Conservation (phyloP, 2,329 filamentous ascomycete genomes). For the Leptographium wingfieldii region DNA sequence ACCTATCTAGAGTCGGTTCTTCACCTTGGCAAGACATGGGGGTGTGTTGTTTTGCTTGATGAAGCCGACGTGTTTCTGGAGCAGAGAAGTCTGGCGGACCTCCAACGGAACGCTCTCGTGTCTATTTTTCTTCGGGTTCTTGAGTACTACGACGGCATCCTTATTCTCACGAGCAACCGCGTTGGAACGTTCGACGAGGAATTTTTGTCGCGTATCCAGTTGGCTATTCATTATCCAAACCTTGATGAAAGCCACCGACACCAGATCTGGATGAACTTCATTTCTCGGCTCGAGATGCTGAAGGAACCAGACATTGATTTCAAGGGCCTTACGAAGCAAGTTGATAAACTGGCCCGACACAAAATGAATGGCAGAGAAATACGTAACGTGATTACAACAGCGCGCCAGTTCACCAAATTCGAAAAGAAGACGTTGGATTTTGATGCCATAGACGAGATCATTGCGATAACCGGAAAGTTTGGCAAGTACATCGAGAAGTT, state of each 20-base stretch:
- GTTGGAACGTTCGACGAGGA: slow-evolving; percentile 23
- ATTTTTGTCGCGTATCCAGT: slow-evolving; percentile 23
- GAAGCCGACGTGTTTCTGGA: slow-evolving; percentile 27
- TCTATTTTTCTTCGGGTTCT: slow-evolving; percentile 24
- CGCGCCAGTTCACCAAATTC: not conserved
- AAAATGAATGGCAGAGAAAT: not conserved
- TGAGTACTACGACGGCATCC: slow-evolving; percentile 23
- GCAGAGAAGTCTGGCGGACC: slow-evolving; percentile 18
- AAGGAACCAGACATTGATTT: not conserved
- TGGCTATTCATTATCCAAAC: slow-evolving; percentile 20
- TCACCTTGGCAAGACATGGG: slow-evolving; percentile 9
- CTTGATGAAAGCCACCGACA: slow-evolving; percentile 13
- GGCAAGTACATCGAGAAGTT: too few relatives aligned
- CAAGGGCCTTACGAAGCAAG: not conserved
- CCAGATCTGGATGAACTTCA: slow-evolving; percentile 21
- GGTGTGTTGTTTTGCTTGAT: slow-evolving; percentile 21
- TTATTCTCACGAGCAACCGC: slow-evolving; percentile 24
- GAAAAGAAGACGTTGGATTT: not conserved
- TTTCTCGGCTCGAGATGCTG: not conserved
- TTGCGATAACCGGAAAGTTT: too few relatives aligned
- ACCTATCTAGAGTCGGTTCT: not conserved
- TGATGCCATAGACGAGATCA: too few relatives aligned
- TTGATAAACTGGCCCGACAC: not conserved
- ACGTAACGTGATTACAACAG: not conserved
- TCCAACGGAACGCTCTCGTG: slow-evolving; percentile 24